Conservation (phyloP, 2,329 filamentous ascomycete genomes). For the Orbilia oligospora region DNA sequence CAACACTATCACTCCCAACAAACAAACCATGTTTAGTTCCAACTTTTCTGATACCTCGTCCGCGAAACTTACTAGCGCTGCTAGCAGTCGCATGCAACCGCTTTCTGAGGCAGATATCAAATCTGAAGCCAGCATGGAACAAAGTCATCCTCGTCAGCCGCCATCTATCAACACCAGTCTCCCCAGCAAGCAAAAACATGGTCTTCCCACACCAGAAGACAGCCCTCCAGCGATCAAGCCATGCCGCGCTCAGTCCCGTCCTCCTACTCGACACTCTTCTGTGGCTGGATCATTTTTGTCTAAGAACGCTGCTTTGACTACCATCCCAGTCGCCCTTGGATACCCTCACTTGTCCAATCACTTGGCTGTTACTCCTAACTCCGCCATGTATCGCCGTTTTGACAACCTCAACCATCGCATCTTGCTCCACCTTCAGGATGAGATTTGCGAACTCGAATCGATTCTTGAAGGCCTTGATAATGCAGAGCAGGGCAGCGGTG, state of each 20-base stretch:
- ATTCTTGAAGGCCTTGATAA: constrained; percentile 79
- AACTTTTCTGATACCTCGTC: constrained; percentile 60
- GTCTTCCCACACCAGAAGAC: constrained; percentile 55
- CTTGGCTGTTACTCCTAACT: constrained; percentile 60
- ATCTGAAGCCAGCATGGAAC: constrained; percentile 56
- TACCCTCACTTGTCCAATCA: constrained; percentile 63
- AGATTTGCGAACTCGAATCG: constrained; percentile 84
- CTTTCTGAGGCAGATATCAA: constrained; percentile 59
- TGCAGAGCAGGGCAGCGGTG: constrained; percentile 65
- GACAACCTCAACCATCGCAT: constrained; percentile 85
- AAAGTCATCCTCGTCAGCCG: constrained; percentile 51
- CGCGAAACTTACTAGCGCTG: constrained; percentile 47
- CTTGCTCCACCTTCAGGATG: constrained; percentile 86
- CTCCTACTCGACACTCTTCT: constrained; percentile 46
- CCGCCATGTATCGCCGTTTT: constrained; percentile 85
- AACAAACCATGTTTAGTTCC: constrained; percentile 50
- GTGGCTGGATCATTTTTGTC: constrained; percentile 43
- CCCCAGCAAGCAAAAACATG: constrained; percentile 50
- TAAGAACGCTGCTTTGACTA: constrained; percentile 39
- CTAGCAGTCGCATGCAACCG: constrained; percentile 58
- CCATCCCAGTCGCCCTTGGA: constrained; percentile 57
- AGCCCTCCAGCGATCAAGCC: constrained; percentile 57
- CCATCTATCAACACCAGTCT: constrained; percentile 59
- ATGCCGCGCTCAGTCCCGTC: constrained; percentile 55
- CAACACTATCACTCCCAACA: constrained; percentile 59